Base-by-base conservation (phyloP, 1,284 basidiomycete species). In the Fistulina hepatica region DNA sequence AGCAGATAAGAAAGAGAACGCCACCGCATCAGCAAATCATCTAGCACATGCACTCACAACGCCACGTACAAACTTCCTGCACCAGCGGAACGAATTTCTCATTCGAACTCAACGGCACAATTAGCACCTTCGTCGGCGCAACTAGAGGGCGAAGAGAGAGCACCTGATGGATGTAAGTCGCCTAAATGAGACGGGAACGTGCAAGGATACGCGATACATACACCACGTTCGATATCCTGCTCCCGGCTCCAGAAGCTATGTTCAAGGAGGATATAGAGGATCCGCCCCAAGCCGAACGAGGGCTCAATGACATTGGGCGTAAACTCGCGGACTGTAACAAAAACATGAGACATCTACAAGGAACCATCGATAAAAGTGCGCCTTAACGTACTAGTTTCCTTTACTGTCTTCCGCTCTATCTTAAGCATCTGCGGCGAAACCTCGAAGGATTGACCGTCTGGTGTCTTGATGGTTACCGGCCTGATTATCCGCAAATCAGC, bases 301-400 rank as follows among this genome's bases (percentile, higher is more conserved):
- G 94, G 94, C 60, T 97, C 94, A 56, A 97, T 95, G 59, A 99
- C 94, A 63, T 97, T 97, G 33, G 94, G 94, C 34, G 80, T 90
- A 61, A 76, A 97, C 62, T 97, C 93, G 51, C 94, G 86, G 46
- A 91, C 91, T 89, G 53, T 24, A 47, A 33, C 42, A 43, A 44
- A 36, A 34, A 12, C 6, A 25, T 25, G 9, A 25, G 24, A 43
- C 39, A 44, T 33, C 21, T 20, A 31, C 7, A 28, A 21, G 33
- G 28, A 17, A 33, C n/a, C 24, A 32, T 20, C 26, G 27, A 32
- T 10, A 10, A 21, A 12, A 8, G 19, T 25, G 21, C 12, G 5
- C n/a, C 10, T 6, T 13, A 32, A 66, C 83, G 52, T 49, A 90
- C 89, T 70, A 37, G 83, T 83, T 59, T 94, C 88, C 53, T 93